Evolutionary conservation across 1,139 yeast genomes (phyloP).

Genomic region (Debaryomyces udenii): DNA sequence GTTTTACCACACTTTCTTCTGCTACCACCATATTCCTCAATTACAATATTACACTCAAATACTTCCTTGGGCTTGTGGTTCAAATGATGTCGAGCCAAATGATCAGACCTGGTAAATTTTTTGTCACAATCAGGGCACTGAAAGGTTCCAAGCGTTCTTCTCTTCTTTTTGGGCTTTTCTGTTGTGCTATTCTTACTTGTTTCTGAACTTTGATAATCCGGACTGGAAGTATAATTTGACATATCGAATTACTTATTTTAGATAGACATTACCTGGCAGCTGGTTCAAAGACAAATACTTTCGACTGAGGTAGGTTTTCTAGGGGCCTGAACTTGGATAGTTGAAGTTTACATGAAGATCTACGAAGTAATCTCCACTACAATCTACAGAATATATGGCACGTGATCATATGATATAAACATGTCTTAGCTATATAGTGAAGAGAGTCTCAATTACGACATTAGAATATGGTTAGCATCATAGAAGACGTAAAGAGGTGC

Average conservation of each 20-base stretch:
- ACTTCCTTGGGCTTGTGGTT: constrained; percentile 41
- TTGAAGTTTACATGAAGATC: too few relatives aligned
- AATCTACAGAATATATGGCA: too few relatives aligned
- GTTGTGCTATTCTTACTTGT: constrained; percentile 2
- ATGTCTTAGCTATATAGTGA: too few relatives aligned
- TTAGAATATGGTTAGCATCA: too few relatives aligned
- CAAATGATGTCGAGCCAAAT: constrained; percentile 44
- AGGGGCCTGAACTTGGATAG: too few relatives aligned
- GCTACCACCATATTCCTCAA: constrained; percentile 26
- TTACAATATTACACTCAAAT: constrained; percentile 34
- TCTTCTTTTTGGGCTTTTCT: constrained; percentile 13
- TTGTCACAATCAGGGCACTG: constrained; percentile 35
- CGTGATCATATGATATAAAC: too few relatives aligned
- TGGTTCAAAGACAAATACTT: neutral
- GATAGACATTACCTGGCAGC: too few relatives aligned
- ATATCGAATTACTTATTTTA: neutral
- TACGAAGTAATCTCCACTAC: neutral
- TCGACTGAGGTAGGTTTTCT: too few relatives aligned
- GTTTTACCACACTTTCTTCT: constrained; percentile 31
- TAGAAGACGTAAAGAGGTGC: too few relatives aligned
- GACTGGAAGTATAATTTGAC: constrained; percentile 6
- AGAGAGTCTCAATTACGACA: too few relatives aligned
- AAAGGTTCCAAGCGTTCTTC: constrained; percentile 14
- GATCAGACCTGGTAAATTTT: constrained; percentile 47
- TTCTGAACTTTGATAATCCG: constrained; percentile 2